These are phyloP conservation scores for Bauhinia variegata DNA, from an alignment of 306 rosid genomes.

Conservation along the genomic window DNA sequence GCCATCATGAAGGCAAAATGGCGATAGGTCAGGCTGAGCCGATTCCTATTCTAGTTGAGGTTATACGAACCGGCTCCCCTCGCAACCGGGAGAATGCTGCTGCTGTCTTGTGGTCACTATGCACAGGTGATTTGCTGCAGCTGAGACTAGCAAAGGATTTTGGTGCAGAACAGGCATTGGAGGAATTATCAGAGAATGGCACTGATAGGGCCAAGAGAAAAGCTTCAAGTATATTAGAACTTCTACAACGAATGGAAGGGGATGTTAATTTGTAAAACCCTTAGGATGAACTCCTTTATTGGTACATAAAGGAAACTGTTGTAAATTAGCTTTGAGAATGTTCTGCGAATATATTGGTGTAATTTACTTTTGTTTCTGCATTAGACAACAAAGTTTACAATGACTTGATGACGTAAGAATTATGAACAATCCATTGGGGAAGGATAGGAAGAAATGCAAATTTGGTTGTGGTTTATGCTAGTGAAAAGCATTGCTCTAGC, in stretches of 20 bases:
- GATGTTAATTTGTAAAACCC: constrained; percentile 33
- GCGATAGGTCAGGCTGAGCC: constrained; percentile 78
- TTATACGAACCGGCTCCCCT: constrained; percentile 86
- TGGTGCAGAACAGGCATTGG: constrained; percentile 82
- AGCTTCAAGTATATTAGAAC: constrained; percentile 76
- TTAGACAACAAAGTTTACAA: not conserved
- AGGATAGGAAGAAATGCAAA: too few species aligned
- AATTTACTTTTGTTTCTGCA: not conserved
- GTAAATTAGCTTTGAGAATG: constrained; percentile 4
- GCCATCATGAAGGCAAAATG: constrained; percentile 82
- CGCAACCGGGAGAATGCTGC: constrained; percentile 94
- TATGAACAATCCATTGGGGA: too few species aligned
- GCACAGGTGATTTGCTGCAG: constrained; percentile 66
- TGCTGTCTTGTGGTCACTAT: constrained; percentile 85
- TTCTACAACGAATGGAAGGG: constrained; percentile 60
- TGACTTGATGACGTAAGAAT: too few species aligned
- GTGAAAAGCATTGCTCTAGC: too few species aligned
- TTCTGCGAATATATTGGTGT: constrained; percentile 14
- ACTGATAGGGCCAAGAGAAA: constrained; percentile 97
- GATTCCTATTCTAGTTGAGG: constrained; percentile 72
- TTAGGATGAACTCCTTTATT: not conserved
- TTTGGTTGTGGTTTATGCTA: too few species aligned
- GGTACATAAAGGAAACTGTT: constrained; percentile 26
- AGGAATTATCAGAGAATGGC: constrained; percentile 84
- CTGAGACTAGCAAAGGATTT: constrained; percentile 73